phyloP scores from a whole-genome alignment of 768 basidiomycete species.

The Cubamyces lactineus region DNA sequence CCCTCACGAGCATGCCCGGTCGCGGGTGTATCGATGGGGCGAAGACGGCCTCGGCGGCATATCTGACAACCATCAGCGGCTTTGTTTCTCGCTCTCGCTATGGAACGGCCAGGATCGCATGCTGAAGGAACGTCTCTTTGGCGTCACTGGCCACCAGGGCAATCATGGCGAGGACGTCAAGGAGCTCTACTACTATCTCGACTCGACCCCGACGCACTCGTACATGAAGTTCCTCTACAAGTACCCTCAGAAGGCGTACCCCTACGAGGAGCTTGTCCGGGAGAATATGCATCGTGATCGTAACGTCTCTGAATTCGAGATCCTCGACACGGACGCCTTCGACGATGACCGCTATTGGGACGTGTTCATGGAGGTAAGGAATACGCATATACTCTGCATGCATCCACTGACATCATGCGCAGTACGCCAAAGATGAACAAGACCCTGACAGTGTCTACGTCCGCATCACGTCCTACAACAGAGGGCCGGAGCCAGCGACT shows the following conservation, averaged over 20 bases:
- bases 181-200: conserved; percentile 97
- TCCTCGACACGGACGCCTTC: conserved; percentile 89
- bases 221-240: conserved; percentile 99
- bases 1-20: conserved; percentile 90
- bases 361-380: conserved; percentile 89
- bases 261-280: conserved; percentile 90
- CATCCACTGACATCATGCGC: conserved; percentile 19
- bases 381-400: background rate
- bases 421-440: conserved; percentile 99
- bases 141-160: conserved; percentile 95
- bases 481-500: conserved; percentile 92
- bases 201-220: conserved; percentile 97
- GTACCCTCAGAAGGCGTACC: conserved; percentile 90
- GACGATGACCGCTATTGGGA: conserved; percentile 98
- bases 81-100: conserved; percentile 88
- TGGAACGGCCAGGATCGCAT: conserved; percentile 97
- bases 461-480: conserved; percentile 95
- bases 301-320: conserved; percentile 90
- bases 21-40: conserved; percentile 97
- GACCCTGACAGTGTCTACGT: conserved; percentile 86
- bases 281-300: conserved; percentile 84
- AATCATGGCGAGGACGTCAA: conserved; percentile 99
- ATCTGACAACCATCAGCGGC: conserved; percentile 93
- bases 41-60: conserved; percentile 98
- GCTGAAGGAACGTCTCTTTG: conserved; percentile 95